phyloP scores from a whole-genome alignment of 2,329 filamentous ascomycete genomes.

The Ophiostoma ulmi region DNA sequence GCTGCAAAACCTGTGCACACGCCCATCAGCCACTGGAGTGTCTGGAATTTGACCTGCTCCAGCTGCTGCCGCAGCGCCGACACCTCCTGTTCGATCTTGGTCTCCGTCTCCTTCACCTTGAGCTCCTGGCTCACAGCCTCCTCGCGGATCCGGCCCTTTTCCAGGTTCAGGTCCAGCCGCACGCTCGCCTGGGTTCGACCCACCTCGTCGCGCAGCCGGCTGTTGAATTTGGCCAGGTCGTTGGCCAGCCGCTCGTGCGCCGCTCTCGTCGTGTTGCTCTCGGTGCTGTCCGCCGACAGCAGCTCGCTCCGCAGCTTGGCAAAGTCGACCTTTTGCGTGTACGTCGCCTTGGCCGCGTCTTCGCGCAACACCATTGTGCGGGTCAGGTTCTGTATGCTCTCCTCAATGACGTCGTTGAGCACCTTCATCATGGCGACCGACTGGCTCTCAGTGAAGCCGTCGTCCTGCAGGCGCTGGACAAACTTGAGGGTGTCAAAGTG shows the following conservation, averaged over 20 bases:
- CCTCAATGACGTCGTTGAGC: conserved; percentile 91
- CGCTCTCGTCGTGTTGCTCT: conserved; percentile 79
- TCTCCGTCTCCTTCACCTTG: conserved; percentile 98
- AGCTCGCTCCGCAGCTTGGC: conserved; percentile 94
- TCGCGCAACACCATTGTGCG: conserved; percentile 97
- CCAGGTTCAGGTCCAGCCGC: conserved; percentile 84
- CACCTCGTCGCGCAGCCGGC: conserved; percentile 85
- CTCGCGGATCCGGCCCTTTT: conserved; percentile 93
- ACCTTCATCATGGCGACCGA: conserved; percentile 98
- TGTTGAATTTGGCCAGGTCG: conserved; percentile 90
- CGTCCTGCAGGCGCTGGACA: conserved; percentile 79
- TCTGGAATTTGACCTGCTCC: conserved; percentile 96
- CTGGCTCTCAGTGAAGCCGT: conserved; percentile 94
- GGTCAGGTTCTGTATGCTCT: conserved; percentile 96
- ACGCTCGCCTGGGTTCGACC: conserved; percentile 90
- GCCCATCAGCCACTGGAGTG: conserved; percentile 95
- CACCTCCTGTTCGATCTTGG: conserved; percentile 95
- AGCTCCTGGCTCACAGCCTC: conserved; percentile 95
- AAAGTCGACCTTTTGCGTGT: conserved; percentile 92
- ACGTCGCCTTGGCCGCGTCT: conserved; percentile 76
- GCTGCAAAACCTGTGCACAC: conserved; percentile 65
- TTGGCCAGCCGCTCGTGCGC: conserved; percentile 91
- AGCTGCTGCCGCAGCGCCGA: conserved; percentile 84
- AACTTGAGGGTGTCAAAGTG: conserved; percentile 99
- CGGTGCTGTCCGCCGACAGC: conserved; percentile 83